Conservation (phyloP, 2,329 filamentous ascomycete genomes). For the Amauroascus niger region DNA sequence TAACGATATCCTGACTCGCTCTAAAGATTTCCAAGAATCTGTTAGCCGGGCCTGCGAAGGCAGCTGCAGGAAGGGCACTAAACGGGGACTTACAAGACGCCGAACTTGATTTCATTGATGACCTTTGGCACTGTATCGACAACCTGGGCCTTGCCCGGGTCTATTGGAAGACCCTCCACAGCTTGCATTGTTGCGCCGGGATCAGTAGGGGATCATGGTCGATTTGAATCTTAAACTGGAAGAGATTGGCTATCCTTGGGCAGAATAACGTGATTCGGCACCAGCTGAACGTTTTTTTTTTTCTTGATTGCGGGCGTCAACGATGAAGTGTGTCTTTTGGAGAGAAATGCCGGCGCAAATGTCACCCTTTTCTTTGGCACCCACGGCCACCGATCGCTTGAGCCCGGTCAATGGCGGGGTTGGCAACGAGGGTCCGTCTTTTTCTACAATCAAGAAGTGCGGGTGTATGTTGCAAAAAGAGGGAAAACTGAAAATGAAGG, state of each 20-base stretch:
- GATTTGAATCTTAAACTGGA: neutral
- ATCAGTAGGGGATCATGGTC: conserved; percentile 2
- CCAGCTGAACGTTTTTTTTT: no score
- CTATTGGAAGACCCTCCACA: conserved; percentile 38
- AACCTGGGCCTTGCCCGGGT: conserved; percentile 69
- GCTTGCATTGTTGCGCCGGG: conserved; percentile 27
- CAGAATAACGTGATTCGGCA: no score
- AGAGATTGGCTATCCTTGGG: neutral
- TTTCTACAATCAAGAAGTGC: no score
- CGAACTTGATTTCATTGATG: conserved; percentile 89
- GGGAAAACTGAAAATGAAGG: no score
- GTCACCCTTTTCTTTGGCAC: neutral
- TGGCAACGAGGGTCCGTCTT: conserved; percentile 3
- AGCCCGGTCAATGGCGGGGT: conserved; percentile 3
- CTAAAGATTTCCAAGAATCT: conserved; percentile 34
- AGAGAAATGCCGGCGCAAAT: neutral
- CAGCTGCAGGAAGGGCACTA: neutral
- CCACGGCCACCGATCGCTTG: neutral
- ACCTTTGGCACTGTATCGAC: conserved; percentile 80
- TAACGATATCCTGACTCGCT: conserved; percentile 88
- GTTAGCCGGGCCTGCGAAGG: neutral
- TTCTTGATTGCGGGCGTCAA: no score
- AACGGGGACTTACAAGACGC: conserved; percentile 59
- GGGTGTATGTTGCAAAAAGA: no score
- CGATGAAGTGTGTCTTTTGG: no score